Evolutionary conservation across 139 green algal species (phyloP), one percentile per base, ranked within the genome.

Genomic region (Limnomonas spitsbergensis): DNA sequence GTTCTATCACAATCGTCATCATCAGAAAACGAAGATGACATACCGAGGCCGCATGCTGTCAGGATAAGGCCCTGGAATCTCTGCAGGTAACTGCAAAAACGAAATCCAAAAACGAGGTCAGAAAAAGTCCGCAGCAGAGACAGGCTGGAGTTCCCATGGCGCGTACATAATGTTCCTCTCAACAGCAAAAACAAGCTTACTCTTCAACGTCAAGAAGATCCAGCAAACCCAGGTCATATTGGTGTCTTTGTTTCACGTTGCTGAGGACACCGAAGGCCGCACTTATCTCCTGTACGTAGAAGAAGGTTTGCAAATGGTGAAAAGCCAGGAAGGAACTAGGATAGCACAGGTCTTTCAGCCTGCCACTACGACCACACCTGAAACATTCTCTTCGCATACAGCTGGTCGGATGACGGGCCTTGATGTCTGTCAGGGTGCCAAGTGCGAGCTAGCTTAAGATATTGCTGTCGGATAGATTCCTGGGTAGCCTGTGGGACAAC

Each of bases 11-110:
- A n/a, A n/a, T n/a, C n/a, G n/a, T n/a, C n/a, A n/a, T n/a, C n/a
- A n/a, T n/a, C n/a, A n/a, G n/a, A n/a, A n/a, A n/a, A n/a, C n/a
- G n/a, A n/a, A 38, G 70, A 77, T 9, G 39, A 20, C 70, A 77
- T 77, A 38, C 70, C 70, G 37, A 77, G 29, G 70, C 70, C 70
- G 26, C 70, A 77, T 4, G 31, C 70, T 66, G 70, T 77, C 24
- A 77, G 40, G 40, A 77, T 77, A 7, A 77, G 40, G 39, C 70
- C 70, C 70, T 77, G 70, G 26, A 67, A 77, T 3, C 70, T 36
- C 39, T 61, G 40, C 26, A 77, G 39, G 70, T 77, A 77, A 38
- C 68, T 74, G 68, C 68, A 47, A 26, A 4, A 47, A 7, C 35
- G 68, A 3, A 47, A 24, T 3, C 29, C 35, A 47, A 9, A 47